These are phyloP conservation scores for Digitaria exilis DNA, from an alignment of 202 grass and related monocot species.

Conservation along the genomic window DNA sequence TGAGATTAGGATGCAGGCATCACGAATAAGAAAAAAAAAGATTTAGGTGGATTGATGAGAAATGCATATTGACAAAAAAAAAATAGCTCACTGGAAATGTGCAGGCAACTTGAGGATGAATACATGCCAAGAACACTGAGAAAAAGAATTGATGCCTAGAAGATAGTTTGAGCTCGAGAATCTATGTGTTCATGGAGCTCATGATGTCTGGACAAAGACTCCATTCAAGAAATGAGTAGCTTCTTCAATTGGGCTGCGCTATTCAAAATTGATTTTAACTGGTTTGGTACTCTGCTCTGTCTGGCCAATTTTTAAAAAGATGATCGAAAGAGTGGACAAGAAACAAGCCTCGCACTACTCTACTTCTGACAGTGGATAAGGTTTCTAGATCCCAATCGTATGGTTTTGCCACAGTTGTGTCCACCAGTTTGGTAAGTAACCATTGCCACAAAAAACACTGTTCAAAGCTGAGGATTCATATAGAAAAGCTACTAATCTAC, in stretches of 20 bases:
- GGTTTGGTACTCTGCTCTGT: conserved; percentile 35
- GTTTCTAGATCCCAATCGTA: conserved; percentile 32
- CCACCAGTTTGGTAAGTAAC: not conserved
- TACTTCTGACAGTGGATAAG: conserved; percentile 35
- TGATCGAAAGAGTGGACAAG: conserved; percentile 30
- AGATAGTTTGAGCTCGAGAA: conserved; percentile 53
- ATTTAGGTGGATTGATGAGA: conserved; percentile 47
- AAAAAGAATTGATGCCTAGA: conserved; percentile 61
- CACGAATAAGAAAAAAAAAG: conserved; percentile 47
- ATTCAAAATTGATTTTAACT: conserved; percentile 44
- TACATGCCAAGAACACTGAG: conserved; percentile 54
- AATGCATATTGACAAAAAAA: conserved; percentile 51
- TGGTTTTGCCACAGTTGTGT: not conserved
- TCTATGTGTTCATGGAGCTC: conserved; percentile 45
- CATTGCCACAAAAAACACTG: not conserved
- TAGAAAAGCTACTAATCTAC: conserved; percentile 14
- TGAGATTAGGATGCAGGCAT: conserved; percentile 47
- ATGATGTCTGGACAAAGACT: conserved; percentile 46
- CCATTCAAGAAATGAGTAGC: conserved; percentile 38
- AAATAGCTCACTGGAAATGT: conserved; percentile 47
- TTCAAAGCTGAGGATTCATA: not conserved
- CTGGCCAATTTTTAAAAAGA: conserved; percentile 23
- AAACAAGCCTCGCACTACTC: not conserved
- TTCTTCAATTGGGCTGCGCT: conserved; percentile 38
- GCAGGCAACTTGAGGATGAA: conserved; percentile 52